A percentile compares a stretch with the other conserved stretches of the same genome.
Evolutionary conservation across 23 red algal genomes (phyloP).

Genomic region (Agarophyton chilense): DNA sequence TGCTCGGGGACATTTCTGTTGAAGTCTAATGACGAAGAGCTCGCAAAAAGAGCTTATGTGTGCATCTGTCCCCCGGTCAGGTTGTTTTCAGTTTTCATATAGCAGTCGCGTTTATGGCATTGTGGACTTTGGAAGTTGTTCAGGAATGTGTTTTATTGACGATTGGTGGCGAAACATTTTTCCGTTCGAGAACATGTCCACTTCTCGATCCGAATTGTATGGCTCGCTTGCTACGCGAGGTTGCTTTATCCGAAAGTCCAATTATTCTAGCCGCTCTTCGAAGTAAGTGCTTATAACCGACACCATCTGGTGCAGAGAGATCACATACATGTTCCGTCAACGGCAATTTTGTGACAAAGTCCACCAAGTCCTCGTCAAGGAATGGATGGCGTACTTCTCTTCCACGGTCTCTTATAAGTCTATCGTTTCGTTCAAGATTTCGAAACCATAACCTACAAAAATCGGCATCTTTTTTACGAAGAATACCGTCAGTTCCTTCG

Average conservation of each 20-base stretch:
- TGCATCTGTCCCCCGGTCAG: slow-evolving; percentile 58
- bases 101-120: not conserved
- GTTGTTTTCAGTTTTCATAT: slow-evolving; percentile 45
- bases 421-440: slow-evolving; percentile 91
- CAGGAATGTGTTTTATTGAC: not conserved
- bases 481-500: slow-evolving; percentile 71
- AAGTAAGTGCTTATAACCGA: slow-evolving; percentile 75
- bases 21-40: not conserved
- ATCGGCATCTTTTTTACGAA: slow-evolving; percentile 82
- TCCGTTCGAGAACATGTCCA: slow-evolving; percentile 71
- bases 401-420: slow-evolving; percentile 75
- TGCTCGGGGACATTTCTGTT: slow-evolving; percentile 23
- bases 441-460: slow-evolving; percentile 92
- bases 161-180: not conserved
- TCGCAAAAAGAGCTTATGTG: slow-evolving; percentile 40
- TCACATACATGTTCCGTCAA: slow-evolving; percentile 61
- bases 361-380: slow-evolving; percentile 79
- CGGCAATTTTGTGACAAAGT: slow-evolving; percentile 51
- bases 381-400: slow-evolving; percentile 79
- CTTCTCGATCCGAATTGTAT: slow-evolving; percentile 87
- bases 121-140: not conserved
- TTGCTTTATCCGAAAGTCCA: slow-evolving; percentile 57
- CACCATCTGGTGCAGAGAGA: slow-evolving; percentile 53
- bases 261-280: slow-evolving; percentile 58
- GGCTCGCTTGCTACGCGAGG: slow-evolving; percentile 62